phyloP scores from a whole-genome alignment of 495 filamentous ascomycete genomes.

The Astrothelium subdiscretum region DNA sequence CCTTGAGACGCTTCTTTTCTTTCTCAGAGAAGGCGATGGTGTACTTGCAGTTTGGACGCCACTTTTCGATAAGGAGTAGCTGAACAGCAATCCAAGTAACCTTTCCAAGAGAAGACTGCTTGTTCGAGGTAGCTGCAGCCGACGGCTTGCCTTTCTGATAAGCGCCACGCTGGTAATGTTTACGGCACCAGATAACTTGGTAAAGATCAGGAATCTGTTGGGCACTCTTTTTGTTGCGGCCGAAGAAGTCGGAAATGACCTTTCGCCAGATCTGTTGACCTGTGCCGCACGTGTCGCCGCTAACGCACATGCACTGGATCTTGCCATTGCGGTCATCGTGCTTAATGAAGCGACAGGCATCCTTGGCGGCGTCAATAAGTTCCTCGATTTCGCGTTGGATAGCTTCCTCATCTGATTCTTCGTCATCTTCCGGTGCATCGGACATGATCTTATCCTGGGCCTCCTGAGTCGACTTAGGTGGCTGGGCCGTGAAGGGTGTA shows the following conservation, averaged over 20 bases:
- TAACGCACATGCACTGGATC: not conserved
- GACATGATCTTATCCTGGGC: not conserved
- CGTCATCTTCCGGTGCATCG: not conserved
- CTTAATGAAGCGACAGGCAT: not conserved
- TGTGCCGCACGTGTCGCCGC: not conserved
- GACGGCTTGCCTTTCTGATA: constrained; percentile 1
- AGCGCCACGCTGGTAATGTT: constrained; percentile 63
- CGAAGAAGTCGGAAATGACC: constrained; percentile 73
- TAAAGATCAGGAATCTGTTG: constrained; percentile 49
- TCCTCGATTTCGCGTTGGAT: not conserved
- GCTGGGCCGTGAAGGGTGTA: not conserved
- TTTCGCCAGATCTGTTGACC: constrained; percentile 39
- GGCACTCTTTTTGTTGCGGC: constrained; percentile 74
- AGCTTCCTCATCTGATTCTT: not conserved
- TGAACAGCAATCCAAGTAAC: not conserved
- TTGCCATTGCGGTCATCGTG: not conserved
- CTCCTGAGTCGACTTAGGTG: not conserved
- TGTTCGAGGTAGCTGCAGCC: not conserved
- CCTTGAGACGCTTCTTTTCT: not conserved
- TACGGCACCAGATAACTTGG: constrained; percentile 58
- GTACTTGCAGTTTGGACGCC: not conserved
- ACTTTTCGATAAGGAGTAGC: not conserved
- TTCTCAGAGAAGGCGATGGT: not conserved
- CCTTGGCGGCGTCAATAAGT: not conserved
- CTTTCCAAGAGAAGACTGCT: constrained; percentile 1